Evolutionary conservation across 148 eudicot genomes (phyloP).

Genomic region (Polygonum aviculare): DNA sequence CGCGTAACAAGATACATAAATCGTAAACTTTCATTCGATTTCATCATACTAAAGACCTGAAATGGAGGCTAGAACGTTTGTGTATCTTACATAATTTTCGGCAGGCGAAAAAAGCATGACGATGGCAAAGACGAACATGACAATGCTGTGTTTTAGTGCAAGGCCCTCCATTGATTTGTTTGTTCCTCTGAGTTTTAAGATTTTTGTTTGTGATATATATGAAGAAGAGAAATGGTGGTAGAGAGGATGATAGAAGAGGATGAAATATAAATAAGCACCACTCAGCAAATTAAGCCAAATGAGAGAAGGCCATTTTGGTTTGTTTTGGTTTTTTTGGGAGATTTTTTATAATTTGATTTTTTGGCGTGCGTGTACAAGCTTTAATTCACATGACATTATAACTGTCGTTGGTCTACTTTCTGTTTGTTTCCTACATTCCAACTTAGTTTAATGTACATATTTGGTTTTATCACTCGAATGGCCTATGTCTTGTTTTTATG

Average conservation of each 20-base stretch:
- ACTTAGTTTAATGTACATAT: not conserved
- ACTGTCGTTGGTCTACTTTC: conserved; percentile 2
- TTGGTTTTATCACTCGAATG: not conserved
- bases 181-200: not conserved
- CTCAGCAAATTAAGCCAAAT: too few relatives aligned
- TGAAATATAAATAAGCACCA: not conserved
- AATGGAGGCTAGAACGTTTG: not conserved
- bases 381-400: conserved; percentile 7
- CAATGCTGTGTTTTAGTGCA: conserved; percentile 2
- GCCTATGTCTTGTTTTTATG: not conserved
- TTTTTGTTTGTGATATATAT: not conserved
- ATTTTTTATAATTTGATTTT: not conserved
- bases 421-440: conserved; percentile 8
- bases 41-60: too few relatives aligned
- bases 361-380: not conserved
- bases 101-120: conserved; percentile 6
- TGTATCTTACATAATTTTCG: not conserved
- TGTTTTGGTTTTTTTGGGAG: not conserved
- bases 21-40: too few relatives aligned
- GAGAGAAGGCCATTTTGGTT: too few relatives aligned
- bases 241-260: not conserved
- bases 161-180: conserved; percentile 4
- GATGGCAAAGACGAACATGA: not conserved
- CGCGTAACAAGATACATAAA: too few relatives aligned
- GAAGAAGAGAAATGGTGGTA: not conserved